Evolutionary conservation across 1,284 basidiomycete genomes (phyloP), one percentile per base, ranked within the genome.

Genomic region (Ustilago hordei): DNA sequence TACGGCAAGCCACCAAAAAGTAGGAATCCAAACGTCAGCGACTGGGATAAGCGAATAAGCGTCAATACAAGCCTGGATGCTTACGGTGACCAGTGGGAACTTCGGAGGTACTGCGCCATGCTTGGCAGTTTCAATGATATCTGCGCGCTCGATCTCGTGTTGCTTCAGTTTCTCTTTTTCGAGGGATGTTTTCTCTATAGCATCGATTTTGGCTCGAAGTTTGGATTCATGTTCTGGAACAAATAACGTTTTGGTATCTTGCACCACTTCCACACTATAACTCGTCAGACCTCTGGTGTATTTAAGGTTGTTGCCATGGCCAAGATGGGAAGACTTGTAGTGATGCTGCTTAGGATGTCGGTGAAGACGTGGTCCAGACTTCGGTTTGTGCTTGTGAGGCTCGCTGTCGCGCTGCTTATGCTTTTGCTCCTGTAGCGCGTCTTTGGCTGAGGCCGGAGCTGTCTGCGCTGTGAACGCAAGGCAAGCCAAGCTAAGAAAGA

Each of bases 401-500:
- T 53, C 12, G 28, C 23, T 12, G n/a, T 32, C 34, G 45, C 32
- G 60, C 32, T 64, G 45, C 13, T 53, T 55, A 13, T 23, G 32
- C 8, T 45, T 58, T 6, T 64, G 60, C 2, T 43, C 50, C 8
- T 38, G 43, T 15, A 60, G 54, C 11, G 60, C 64, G 15, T 60
- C 47, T 32, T 34, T 19, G 7, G 39, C 43, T 3, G 73, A 52
- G 17, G 55, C 61, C 1, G 73, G 74, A 0, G 69, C 69, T 12
- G 74, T 69, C 36, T 76, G 74, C 8, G 69, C 74, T 45, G 69
- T 65, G 8, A 71, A 58, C 9, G 59, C 62, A 23, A 76, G 59
- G 34, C 74, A 76, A 17, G 59, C 57, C 61, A 76, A 43, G 60
- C 69, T 62, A 13, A 76, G 35, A 13, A 72, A 23, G 31, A 72